Conservation (phyloP, 2,329 filamentous ascomycete species). For the Fulvia fulva region DNA sequence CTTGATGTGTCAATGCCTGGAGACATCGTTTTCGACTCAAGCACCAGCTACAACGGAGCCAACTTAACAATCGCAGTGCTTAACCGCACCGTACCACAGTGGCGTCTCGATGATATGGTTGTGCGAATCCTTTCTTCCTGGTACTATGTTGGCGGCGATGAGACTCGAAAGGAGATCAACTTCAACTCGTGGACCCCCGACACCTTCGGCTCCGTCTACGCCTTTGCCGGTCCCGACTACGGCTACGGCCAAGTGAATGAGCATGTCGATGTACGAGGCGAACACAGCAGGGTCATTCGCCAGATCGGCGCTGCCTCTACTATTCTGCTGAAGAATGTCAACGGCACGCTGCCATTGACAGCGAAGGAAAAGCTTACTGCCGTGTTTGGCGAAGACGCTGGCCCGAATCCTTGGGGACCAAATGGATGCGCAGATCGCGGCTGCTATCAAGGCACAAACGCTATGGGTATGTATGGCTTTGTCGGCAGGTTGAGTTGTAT, state of each 20-base stretch:
- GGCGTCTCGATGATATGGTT: constrained; percentile 33
- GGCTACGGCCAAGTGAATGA: constrained; percentile 66
- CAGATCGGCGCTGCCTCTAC: constrained; percentile 73
- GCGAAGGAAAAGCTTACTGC: constrained; percentile 67
- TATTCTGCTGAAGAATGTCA: constrained; percentile 60
- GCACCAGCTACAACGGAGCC: constrained; percentile 44
- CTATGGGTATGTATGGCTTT: constrained; percentile 47
- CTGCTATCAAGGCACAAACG: constrained; percentile 58
- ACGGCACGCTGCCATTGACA: constrained; percentile 52
- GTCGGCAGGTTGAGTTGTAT: background rate
- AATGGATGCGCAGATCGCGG: constrained; percentile 73
- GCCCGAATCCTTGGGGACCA: constrained; percentile 66
- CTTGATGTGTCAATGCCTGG: constrained; percentile 34
- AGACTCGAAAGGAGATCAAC: constrained; percentile 57
- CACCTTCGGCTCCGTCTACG: constrained; percentile 66
- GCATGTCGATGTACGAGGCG: constrained; percentile 74
- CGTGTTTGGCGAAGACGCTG: constrained; percentile 79
- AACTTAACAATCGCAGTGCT: constrained; percentile 30
- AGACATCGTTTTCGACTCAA: constrained; percentile 21
- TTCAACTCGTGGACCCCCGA: constrained; percentile 84
- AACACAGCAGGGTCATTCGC: constrained; percentile 70
- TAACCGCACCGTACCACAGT: constrained; percentile 30
- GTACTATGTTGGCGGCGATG: constrained; percentile 55
- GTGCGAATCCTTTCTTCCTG: constrained; percentile 30
- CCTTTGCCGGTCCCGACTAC: constrained; percentile 51